Base-by-base conservation (phyloP, 495 filamentous ascomycete species). In the Penicillium antarcticum region DNA sequence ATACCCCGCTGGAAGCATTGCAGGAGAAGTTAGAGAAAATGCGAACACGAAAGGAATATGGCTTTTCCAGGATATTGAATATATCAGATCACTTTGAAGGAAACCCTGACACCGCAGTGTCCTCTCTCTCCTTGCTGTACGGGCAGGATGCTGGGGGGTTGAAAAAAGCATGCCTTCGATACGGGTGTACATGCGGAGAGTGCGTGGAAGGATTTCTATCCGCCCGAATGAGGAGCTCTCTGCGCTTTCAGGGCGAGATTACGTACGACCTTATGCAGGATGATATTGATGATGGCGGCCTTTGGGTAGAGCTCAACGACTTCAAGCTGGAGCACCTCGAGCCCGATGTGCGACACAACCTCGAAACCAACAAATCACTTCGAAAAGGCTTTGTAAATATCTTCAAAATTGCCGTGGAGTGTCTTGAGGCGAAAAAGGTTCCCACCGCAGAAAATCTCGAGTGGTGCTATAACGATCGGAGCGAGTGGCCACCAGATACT, bases 171-270 rank as follows among this genome's bases (percentile, higher is more conserved):
- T 55, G 60, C 44, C 34, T 65, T 38, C 55, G 55, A 56, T 62
- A 56, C 21, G 60, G 63, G 21, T 61, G 60, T 46, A 66, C 55
- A 39, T 72, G 61, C 47, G 60, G 63, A 45, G 32, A 64, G 42
- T 72, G 67, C 40, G 38, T 67, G 16, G 55, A 51, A 42, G 61
- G 65, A 34, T 62, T 69, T 54, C 39, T 69, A 35, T 67, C 57
- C 37, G 61, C 69, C 36, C 59, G 61, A 52, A 72, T 70, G 65
- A 60, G 39, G 41, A 45, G 36, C 40, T 57, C 60, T 42, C 51
- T 72, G 29, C 31, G 56, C 21, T 39, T 48, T 46, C 49, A 61
- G n/a, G 58, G 44, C 31, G 58, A 55, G 29, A 40, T 17, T 34
- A 51, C 4, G 11, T 55, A 54, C 37, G 60, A 60, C 46, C 35